A percentile compares a stretch with the other conserved stretches of the same genome.
These are phyloP conservation scores for Syncephalastrum monosporum DNA, from an alignment of 371 early-diverging fungal species.

Conservation along the genomic window DNA sequence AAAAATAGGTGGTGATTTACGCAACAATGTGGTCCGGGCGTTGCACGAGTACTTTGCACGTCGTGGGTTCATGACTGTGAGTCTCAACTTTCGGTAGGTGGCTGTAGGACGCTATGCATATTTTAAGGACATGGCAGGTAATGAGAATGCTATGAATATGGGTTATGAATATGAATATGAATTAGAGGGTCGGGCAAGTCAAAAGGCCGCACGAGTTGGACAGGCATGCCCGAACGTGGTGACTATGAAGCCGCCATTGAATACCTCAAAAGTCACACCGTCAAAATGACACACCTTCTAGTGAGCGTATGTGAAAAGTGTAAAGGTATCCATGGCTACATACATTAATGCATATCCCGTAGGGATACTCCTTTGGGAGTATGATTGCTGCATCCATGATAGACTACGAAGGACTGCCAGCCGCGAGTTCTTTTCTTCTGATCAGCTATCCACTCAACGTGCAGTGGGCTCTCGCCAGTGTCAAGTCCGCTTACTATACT, in stretches of 20 bases:
- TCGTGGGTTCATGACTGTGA: slow-evolving; percentile 29
- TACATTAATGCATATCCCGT: background rate
- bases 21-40: slow-evolving; percentile 44
- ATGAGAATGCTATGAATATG: too few species aligned
- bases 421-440: slow-evolving; percentile 26
- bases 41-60: slow-evolving; percentile 28
- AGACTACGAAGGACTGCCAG: background rate
- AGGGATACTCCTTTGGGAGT: slow-evolving; percentile 53
- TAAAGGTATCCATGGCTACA: too few species aligned
- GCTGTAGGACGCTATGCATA: background rate
- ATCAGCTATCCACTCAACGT: slow-evolving; percentile 43
- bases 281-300: slow-evolving; percentile 2
- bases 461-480: slow-evolving; percentile 37
- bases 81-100: slow-evolving; percentile 53
- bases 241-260: slow-evolving; percentile 53
- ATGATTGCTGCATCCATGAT: slow-evolving; percentile 43
- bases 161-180: background rate
- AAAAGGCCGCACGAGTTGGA: slow-evolving; percentile 57
- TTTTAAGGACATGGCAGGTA: too few species aligned
- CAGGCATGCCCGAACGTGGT: slow-evolving; percentile 54
- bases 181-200: slow-evolving; percentile 54
- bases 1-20: slow-evolving; percentile 33
- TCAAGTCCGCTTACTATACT: slow-evolving; percentile 28
- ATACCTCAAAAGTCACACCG: slow-evolving; percentile 17
- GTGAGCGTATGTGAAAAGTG: too few species aligned